Conservation (phyloP, 495 filamentous ascomycete species). For the Aspergillus bertholletiae region DNA sequence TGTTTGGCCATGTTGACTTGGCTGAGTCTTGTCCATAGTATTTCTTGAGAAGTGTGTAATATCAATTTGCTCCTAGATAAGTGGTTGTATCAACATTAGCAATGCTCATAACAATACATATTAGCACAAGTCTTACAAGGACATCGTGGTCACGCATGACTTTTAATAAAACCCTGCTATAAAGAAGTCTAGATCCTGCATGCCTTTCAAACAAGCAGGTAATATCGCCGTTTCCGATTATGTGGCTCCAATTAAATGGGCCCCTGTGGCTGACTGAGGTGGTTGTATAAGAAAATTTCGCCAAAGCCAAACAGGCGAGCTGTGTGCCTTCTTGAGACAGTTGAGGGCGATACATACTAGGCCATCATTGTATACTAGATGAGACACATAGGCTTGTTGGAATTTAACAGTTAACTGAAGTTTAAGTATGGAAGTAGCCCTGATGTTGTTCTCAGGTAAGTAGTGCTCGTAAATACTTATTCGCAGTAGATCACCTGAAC, state of each 20-base stretch:
- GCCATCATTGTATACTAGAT: neutral
- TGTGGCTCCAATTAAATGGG: slow-evolving; percentile 37
- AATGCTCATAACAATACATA: neutral
- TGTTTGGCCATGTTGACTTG: slow-evolving; percentile 3
- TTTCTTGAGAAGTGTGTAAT: slow-evolving; percentile 24
- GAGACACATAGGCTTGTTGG: too few species aligned
- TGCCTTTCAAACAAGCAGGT: slow-evolving; percentile 26
- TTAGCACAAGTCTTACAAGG: slow-evolving; percentile 22
- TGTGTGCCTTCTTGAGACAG: slow-evolving; percentile 9
- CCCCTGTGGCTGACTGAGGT: slow-evolving; percentile 28
- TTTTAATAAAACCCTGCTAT: slow-evolving; percentile 20
- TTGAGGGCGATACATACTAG: slow-evolving; percentile 12
- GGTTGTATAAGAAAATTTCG: slow-evolving; percentile 43
- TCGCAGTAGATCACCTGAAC: too few species aligned
- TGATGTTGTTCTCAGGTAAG: neutral
- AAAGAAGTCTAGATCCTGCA: neutral
- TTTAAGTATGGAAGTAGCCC: neutral
- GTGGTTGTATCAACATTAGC: neutral
- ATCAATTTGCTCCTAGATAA: slow-evolving; percentile 34
- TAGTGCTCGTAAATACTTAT: too few species aligned
- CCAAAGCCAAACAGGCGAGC: slow-evolving; percentile 27
- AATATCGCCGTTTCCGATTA: slow-evolving; percentile 31
- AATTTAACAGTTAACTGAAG: too few species aligned
- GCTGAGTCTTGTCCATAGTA: slow-evolving; percentile 8
- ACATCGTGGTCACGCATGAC: slow-evolving; percentile 23